Conservation (phyloP, 129 eudicot genomes). For the Gnaphalium uliginosum region DNA sequence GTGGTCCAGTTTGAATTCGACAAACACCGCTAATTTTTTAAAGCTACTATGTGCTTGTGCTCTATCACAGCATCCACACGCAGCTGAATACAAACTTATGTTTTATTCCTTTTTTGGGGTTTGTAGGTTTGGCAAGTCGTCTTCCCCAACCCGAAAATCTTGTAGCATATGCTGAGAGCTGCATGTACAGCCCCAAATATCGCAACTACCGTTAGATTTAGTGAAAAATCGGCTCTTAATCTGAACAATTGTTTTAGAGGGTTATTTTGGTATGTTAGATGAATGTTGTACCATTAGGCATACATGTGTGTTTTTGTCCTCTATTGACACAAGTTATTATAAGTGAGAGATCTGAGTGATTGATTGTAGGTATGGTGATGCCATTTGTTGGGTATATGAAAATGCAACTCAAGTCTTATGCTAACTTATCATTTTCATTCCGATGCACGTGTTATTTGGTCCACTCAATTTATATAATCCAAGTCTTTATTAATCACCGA, state of each 20-base stretch:
- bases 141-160: conserved; percentile 84
- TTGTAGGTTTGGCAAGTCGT: conserved; percentile 78
- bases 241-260: conserved; percentile 23
- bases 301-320: conserved; percentile 12
- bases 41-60: background rate
- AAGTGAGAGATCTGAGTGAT: conserved; percentile 20
- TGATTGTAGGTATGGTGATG: conserved; percentile 26
- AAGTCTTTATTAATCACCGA: too few species aligned
- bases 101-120: background rate
- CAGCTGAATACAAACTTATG: background rate
- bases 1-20: background rate
- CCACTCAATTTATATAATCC: too few species aligned
- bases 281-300: conserved; percentile 32
- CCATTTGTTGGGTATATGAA: background rate
- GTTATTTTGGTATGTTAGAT: conserved; percentile 13
- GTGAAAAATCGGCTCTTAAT: background rate
- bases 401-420: background rate
- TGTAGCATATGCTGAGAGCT: conserved; percentile 87
- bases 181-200: conserved; percentile 96
- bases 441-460: too few species aligned
- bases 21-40: background rate
- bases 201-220: conserved; percentile 65
- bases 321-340: conserved; percentile 5
- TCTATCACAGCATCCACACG: background rate
- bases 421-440: background rate